Conservation (phyloP, 352 stramenopile genomes). For the Globisporangium nodosum region DNA sequence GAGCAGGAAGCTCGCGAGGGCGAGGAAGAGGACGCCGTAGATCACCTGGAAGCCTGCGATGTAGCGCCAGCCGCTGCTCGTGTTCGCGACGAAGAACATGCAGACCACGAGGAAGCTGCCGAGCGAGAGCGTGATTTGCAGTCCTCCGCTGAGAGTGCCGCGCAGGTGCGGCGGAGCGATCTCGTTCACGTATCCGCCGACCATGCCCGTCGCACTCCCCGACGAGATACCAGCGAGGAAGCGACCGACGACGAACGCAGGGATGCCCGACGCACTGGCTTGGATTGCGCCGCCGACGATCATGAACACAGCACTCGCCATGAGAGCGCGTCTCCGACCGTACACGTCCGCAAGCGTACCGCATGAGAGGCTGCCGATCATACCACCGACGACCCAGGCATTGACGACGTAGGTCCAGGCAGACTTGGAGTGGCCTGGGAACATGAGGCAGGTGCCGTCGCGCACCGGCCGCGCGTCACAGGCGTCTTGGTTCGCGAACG, state of each 20-base stretch:
- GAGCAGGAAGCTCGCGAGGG: slow-evolving; percentile 20
- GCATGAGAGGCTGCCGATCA: slow-evolving; percentile 28
- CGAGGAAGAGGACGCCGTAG: slow-evolving; percentile 21
- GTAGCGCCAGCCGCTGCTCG: slow-evolving; percentile 35
- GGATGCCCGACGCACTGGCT: slow-evolving; percentile 19
- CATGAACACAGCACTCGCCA: slow-evolving; percentile 29
- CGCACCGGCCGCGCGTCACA: slow-evolving; percentile 23
- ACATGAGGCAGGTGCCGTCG: slow-evolving; percentile 28
- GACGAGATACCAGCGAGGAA: slow-evolving; percentile 33
- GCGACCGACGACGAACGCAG: slow-evolving; percentile 28
- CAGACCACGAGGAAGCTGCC: slow-evolving; percentile 37
- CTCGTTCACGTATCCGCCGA: slow-evolving; percentile 42
- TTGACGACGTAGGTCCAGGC: slow-evolving; percentile 38
- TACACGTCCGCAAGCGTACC: slow-evolving; percentile 23
- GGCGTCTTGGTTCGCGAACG: slow-evolving; percentile 26
- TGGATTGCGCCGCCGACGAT: slow-evolving; percentile 27
- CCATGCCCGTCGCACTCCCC: slow-evolving; percentile 23
- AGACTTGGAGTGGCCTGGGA: slow-evolving; percentile 24
- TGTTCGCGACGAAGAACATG: slow-evolving; percentile 54
- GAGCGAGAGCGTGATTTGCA: slow-evolving; percentile 42
- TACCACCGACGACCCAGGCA: slow-evolving; percentile 34
- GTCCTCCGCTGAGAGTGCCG: slow-evolving; percentile 20
- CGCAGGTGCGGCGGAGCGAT: slow-evolving; percentile 32
- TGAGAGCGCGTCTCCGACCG: slow-evolving; percentile 23
- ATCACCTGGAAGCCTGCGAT: slow-evolving; percentile 31